phyloP scores from a whole-genome alignment of 2,329 filamentous ascomycete species.

The Botrytis deweyae region DNA sequence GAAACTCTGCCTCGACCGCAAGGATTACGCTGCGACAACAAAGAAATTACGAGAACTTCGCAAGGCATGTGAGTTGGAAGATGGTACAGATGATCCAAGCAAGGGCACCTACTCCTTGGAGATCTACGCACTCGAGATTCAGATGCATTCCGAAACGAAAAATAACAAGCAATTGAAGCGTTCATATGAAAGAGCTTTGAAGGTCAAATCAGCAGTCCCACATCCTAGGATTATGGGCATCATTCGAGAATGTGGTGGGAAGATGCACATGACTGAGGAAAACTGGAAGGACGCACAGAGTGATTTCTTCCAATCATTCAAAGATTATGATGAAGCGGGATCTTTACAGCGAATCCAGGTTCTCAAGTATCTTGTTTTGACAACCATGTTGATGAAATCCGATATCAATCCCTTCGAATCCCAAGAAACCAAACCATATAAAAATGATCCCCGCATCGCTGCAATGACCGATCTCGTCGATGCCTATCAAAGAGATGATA shows the following conservation, averaged over 20 bases:
- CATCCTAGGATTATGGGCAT: slow-evolving; percentile 99
- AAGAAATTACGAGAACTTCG: slow-evolving; percentile 88
- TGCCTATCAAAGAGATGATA: slow-evolving; percentile 93
- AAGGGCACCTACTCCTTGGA: slow-evolving; percentile 96
- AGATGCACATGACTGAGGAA: slow-evolving; percentile 99
- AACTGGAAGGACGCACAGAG: slow-evolving; percentile 97
- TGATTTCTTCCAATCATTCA: slow-evolving; percentile 98
- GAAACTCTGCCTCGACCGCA: slow-evolving; percentile 85
- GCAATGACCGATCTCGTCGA: slow-evolving; percentile 98
- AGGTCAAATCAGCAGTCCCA: slow-evolving; percentile 92
- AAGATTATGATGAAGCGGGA: slow-evolving; percentile 97
- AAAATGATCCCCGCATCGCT: slow-evolving; percentile 88
- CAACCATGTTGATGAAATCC: slow-evolving; percentile 98
- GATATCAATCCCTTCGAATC: slow-evolving; percentile 99
- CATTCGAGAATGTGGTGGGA: slow-evolving; percentile 96
- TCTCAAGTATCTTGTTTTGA: slow-evolving; percentile 92
- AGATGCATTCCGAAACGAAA: slow-evolving; percentile 95
- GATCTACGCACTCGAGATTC: slow-evolving; percentile 94
- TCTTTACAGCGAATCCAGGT: slow-evolving; percentile 96
- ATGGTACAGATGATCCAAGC: slow-evolving; percentile 86
- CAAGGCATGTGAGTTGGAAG: slow-evolving; percentile 80
- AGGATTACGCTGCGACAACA: slow-evolving; percentile 76
- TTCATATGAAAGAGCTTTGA: slow-evolving; percentile 86
- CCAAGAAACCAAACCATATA: slow-evolving; percentile 98
- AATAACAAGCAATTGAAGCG: slow-evolving; percentile 97